These are phyloP conservation scores for Lactarius sp. DNA, from an alignment of 768 basidiomycete species.

Conservation along the genomic window DNA sequence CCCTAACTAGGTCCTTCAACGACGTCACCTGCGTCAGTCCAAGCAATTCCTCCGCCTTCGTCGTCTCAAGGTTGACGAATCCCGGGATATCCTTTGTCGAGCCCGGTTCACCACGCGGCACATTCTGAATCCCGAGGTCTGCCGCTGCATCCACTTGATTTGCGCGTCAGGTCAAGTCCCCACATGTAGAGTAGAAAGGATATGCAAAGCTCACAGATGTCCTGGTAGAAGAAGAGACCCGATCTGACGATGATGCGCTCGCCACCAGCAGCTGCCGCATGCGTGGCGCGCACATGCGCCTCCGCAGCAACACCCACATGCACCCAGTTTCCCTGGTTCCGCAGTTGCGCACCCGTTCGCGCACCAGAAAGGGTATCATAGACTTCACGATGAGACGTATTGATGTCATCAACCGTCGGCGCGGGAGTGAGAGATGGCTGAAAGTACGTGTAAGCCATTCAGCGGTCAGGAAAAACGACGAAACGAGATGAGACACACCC, in stretches of 20 bases:
- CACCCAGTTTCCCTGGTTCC: conserved; percentile 2
- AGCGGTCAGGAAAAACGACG: not conserved
- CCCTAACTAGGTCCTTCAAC: conserved; percentile 9
- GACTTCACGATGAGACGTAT: conserved; percentile 17
- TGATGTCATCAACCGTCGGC: conserved; percentile 14
- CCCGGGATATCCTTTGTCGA: not conserved
- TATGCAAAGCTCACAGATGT: not conserved
- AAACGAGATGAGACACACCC: not conserved
- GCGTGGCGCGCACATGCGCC: conserved; percentile 15
- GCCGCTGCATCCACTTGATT: conserved; percentile 9
- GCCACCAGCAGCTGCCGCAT: conserved; percentile 4
- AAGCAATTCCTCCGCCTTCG: conserved; percentile 8
- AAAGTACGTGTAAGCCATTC: not conserved
- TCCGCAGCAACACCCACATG: conserved; percentile 6
- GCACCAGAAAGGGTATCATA: conserved; percentile 15
- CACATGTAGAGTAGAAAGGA: no score
- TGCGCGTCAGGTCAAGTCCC: not conserved
- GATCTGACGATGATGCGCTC: conserved; percentile 15
- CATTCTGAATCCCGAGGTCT: conserved; percentile 13
- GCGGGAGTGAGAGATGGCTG: conserved; percentile 32
- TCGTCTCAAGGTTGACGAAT: not conserved
- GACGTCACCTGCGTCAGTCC: not conserved
- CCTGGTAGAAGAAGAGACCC: conserved; percentile 14
- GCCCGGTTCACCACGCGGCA: conserved; percentile 13
- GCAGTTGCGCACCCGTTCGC: conserved; percentile 1